Conservation (phyloP, 2,329 filamentous ascomycete species). For the Fusarium transvaalense region DNA sequence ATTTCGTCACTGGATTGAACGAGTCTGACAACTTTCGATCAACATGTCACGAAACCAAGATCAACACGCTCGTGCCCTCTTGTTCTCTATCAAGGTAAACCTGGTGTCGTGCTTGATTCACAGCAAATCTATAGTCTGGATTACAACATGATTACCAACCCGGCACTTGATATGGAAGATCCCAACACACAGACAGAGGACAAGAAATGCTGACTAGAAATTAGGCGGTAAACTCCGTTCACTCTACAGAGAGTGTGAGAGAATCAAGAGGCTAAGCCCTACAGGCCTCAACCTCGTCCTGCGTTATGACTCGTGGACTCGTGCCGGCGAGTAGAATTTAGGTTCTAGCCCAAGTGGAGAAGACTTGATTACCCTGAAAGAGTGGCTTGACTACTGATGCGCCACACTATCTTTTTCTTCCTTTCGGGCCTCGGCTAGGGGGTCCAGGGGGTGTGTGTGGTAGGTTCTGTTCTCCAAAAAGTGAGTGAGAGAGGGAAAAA, state of each 20-base stretch:
- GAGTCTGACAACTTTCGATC: not conserved
- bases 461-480: not conserved
- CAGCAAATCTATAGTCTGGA: not conserved
- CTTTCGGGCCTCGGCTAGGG: conserved; percentile 6
- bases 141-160: conserved; percentile 39
- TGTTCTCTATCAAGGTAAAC: not conserved
- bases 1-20: conserved; percentile 11
- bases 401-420: conserved; percentile 14
- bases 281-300: conserved; percentile 7
- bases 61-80: not conserved
- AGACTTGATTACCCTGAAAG: not conserved
- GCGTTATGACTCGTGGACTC: conserved; percentile 30
- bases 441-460: not conserved
- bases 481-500: not conserved
- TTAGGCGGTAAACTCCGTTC: conserved; percentile 13
- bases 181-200: not conserved
- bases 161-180: conserved; percentile 1
- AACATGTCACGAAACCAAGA: conserved; percentile 16
- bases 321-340: conserved; percentile 12
- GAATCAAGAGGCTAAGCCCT: conserved; percentile 38
- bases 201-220: conserved; percentile 1
- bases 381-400: conserved; percentile 10
- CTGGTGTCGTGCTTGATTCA: conserved; percentile 3
- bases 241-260: not conserved
- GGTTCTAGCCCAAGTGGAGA: conserved; percentile 18